Percentiles rank a stretch among this genome's conserved stretches.
phyloP scores from a whole-genome alignment of 306 rosid species.

The Trifolium repens region DNA sequence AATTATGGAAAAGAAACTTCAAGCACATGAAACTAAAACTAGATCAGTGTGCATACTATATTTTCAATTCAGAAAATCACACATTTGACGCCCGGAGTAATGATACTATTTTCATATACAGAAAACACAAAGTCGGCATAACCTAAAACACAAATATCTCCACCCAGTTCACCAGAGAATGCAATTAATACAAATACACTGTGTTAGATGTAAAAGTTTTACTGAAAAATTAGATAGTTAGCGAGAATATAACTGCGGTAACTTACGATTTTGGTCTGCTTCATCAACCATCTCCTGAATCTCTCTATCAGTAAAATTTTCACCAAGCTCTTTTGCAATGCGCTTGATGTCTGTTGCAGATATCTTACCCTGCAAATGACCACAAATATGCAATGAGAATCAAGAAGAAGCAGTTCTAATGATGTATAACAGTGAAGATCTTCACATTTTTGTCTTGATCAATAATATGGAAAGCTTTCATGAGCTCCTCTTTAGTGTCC shows the following conservation, averaged over 20 bases:
- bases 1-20: conserved; percentile 12
- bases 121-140: conserved; percentile 7
- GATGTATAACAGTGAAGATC: conserved; percentile 23
- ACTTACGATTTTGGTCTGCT: conserved; percentile 77
- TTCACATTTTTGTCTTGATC: conserved; percentile 79
- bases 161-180: conserved; percentile 1
- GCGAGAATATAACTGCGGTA: conserved; percentile 26
- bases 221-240: conserved; percentile 9
- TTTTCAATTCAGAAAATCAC: conserved; percentile 21
- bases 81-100: conserved; percentile 24
- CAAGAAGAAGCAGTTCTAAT: conserved; percentile 14
- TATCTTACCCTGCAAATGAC: conserved; percentile 74
- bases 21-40: conserved; percentile 18
- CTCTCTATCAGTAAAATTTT: conserved; percentile 64
- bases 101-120: not conserved
- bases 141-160: not conserved
- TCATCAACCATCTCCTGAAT: conserved; percentile 72
- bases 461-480: conserved; percentile 85
- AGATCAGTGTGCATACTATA: not conserved
- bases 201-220: conserved; percentile 25
- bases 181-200: not conserved
- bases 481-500: conserved; percentile 90
- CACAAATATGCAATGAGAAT: conserved; percentile 30
- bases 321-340: conserved; percentile 71
- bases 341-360: conserved; percentile 73